A percentile compares a stretch with the other conserved stretches of the same genome.
These are phyloP conservation scores for Xylariaceae sp. DNA, from an alignment of 2,329 filamentous ascomycete genomes.

Conservation along the genomic window DNA sequence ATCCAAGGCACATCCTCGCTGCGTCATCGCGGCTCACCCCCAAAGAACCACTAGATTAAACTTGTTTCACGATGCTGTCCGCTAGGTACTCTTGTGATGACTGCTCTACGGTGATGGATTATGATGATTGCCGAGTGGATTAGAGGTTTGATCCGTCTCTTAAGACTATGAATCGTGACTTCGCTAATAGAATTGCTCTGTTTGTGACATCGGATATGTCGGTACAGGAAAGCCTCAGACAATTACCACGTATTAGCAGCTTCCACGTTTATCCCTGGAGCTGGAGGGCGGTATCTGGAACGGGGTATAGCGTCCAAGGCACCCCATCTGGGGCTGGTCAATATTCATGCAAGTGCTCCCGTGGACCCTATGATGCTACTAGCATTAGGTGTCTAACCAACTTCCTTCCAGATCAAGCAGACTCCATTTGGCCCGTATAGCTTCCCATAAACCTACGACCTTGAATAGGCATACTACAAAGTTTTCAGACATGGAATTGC, in stretches of 20 bases:
- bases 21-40: conserved; percentile 21
- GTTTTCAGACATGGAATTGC: too few relatives aligned
- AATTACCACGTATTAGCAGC: conserved; percentile 1
- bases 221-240: conserved; percentile 1
- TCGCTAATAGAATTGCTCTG: background rate
- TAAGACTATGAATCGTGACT: conserved; percentile 4
- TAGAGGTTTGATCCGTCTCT: conserved; percentile 11
- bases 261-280: conserved; percentile 4
- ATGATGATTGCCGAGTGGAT: conserved; percentile 11
- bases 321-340: background rate
- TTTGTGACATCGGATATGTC: background rate
- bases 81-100: too few relatives aligned
- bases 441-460: background rate
- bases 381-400: background rate
- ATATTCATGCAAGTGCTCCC: conserved; percentile 5
- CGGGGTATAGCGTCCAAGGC: background rate
- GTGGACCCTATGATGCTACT: background rate
- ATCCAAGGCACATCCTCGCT: conserved; percentile 21
- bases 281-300: background rate
- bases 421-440: background rate
- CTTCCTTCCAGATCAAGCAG: background rate
- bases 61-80: conserved; percentile 25
- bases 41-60: conserved; percentile 17
- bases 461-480: background rate
- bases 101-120: background rate